phyloP scores from a whole-genome alignment of 2,329 filamentous ascomycete genomes.

The Colletotrichum chrysophilum region DNA sequence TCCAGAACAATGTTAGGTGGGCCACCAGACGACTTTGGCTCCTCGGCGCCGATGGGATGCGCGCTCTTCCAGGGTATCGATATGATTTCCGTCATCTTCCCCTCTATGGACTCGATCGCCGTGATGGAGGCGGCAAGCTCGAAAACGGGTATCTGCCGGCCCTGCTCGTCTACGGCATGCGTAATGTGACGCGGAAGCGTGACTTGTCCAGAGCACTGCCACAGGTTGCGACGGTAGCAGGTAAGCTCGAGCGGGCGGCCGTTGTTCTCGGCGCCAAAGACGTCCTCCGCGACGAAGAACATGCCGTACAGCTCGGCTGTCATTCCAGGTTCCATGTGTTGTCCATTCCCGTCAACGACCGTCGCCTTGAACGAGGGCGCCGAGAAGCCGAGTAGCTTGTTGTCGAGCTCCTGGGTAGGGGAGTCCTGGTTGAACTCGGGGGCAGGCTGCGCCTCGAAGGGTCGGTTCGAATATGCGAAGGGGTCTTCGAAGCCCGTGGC shows the following conservation, averaged over 20 bases:
- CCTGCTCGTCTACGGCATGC: conserved; percentile 75
- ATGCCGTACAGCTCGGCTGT: conserved; percentile 83
- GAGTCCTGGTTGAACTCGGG: conserved; percentile 50
- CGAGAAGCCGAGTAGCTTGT: conserved; percentile 78
- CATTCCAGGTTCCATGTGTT: conserved; percentile 65
- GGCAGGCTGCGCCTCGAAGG: conserved; percentile 49
- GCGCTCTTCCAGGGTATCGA: conserved; percentile 94
- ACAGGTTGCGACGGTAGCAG: conserved; percentile 93
- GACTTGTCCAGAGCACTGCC: conserved; percentile 90
- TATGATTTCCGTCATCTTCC: conserved; percentile 91
- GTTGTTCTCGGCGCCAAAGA: conserved; percentile 66
- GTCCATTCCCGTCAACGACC: conserved; percentile 69
- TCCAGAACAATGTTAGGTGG: conserved; percentile 63
- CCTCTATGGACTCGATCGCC: conserved; percentile 90
- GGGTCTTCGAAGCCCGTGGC: conserved; percentile 69
- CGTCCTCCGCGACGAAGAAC: conserved; percentile 87
- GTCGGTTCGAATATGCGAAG: conserved; percentile 61
- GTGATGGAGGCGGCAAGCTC: conserved; percentile 83
- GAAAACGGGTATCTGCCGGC: conserved; percentile 77
- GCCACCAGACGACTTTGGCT: conserved; percentile 51
- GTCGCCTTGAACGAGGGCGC: conserved; percentile 64
- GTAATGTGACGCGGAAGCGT: conserved; percentile 76
- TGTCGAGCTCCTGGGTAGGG: conserved; percentile 64
- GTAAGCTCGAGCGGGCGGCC: conserved; percentile 80
- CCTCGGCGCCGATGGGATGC: conserved; percentile 56